A percentile compares a stretch with the other conserved stretches of the same genome.
phyloP scores from a whole-genome alignment of 768 basidiomycete species.

The Paxillus rubicundulus region DNA sequence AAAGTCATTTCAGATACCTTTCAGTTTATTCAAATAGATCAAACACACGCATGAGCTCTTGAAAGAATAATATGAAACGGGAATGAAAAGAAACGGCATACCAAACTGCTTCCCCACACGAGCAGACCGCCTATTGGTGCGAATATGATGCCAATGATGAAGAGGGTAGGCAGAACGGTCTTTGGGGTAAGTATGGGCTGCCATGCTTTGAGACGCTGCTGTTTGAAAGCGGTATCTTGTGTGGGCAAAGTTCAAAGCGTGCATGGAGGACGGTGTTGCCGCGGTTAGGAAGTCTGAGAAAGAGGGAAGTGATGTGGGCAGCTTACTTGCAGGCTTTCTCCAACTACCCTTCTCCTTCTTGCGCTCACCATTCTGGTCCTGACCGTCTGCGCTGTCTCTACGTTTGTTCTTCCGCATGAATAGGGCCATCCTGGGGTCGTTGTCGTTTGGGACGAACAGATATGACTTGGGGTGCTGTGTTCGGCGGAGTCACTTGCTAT shows the following conservation, averaged over 20 bases:
- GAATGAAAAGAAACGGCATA: constrained; percentile 33
- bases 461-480: background rate
- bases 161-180: constrained; percentile 94
- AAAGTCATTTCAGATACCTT: constrained; percentile 91
- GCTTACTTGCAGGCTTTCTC: constrained; percentile 78
- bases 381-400: constrained; percentile 32
- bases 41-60: background rate
- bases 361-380: constrained; percentile 45
- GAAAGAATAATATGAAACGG: constrained; percentile 18
- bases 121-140: constrained; percentile 94
- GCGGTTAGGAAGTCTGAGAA: constrained; percentile 12
- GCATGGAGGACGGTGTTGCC: constrained; percentile 10
- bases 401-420: constrained; percentile 53
- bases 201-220: constrained; percentile 99
- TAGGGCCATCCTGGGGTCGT: constrained; percentile 44
- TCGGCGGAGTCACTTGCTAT: background rate
- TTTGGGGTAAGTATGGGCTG: constrained; percentile 98
- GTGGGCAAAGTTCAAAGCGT: background rate
- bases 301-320: constrained; percentile 3
- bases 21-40: constrained; percentile 5
- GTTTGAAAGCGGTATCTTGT: constrained; percentile 96
- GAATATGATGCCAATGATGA: constrained; percentile 92
- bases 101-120: constrained; percentile 82
- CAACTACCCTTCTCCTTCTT: constrained; percentile 86
- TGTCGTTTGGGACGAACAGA: constrained; percentile 11